Percentiles rank a stretch among this genome's conserved stretches.
Evolutionary conservation across 108 stramenopile species (phyloP).

Genomic region (Skeletonema tropicum): DNA sequence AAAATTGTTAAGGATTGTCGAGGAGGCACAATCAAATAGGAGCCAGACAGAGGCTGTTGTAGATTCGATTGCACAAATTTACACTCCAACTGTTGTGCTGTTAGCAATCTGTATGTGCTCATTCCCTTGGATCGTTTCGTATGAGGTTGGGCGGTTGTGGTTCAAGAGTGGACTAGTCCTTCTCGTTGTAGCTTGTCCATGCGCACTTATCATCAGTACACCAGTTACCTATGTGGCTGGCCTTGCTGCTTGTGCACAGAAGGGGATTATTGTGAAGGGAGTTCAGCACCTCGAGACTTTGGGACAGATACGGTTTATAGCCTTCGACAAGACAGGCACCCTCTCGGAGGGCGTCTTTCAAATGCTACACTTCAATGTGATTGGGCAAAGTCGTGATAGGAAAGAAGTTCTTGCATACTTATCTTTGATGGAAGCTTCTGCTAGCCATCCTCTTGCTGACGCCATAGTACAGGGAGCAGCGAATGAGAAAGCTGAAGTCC

Average conservation of each 20-base stretch:
- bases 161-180: conserved; percentile 67
- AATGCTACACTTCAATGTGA: conserved; percentile 55
- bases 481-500: conserved; percentile 55
- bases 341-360: conserved; percentile 71
- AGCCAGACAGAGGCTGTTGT: conserved; percentile 79
- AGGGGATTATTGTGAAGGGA: conserved; percentile 83
- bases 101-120: conserved; percentile 67
- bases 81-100: conserved; percentile 75
- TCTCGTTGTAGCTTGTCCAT: conserved; percentile 80
- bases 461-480: conserved; percentile 68
- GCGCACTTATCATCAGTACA: conserved; percentile 86
- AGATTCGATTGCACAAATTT: conserved; percentile 70
- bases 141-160: conserved; percentile 63
- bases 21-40: conserved; percentile 81
- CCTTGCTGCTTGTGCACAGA: conserved; percentile 78
- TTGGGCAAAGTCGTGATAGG: conserved; percentile 26
- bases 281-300: conserved; percentile 74
- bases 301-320: conserved; percentile 58
- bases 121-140: conserved; percentile 70
- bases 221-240: conserved; percentile 87
- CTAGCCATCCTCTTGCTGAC: conserved; percentile 71
- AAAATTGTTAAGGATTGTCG: conserved; percentile 74
- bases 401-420: conserved; percentile 56
- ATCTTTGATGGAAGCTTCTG: conserved; percentile 67
- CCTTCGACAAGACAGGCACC: conserved; percentile 86